Evolutionary conservation across 257 asterid species (phyloP).

Genomic region (Apocynum venetum): DNA sequence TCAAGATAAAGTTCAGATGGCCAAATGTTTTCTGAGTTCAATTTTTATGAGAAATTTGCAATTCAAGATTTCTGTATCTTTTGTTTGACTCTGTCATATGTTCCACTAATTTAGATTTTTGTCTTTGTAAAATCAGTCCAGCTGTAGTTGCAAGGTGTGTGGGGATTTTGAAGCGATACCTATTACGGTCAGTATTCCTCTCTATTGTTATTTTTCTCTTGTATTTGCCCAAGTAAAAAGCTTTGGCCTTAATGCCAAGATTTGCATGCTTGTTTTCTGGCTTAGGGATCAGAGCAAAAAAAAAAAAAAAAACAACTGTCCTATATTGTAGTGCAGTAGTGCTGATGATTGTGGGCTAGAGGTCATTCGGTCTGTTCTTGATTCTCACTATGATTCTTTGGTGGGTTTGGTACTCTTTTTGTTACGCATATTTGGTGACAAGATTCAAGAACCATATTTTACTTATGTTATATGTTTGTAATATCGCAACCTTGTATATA

Average conservation of each 20-base stretch:
- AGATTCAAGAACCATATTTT: not conserved
- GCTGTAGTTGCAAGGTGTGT: slow-evolving; percentile 98
- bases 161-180: slow-evolving; percentile 85
- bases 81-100: not conserved
- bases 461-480: not conserved
- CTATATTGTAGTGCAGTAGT: not conserved
- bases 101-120: slow-evolving; percentile 21
- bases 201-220: slow-evolving; percentile 13
- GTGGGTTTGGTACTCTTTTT: not conserved
- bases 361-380: not conserved
- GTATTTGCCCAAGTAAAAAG: not conserved
- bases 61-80: slow-evolving; percentile 10
- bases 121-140: slow-evolving; percentile 57
- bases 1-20: not conserved
- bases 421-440: not conserved
- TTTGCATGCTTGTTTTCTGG: not conserved
- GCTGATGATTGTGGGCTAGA: not conserved
- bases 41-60: not conserved
- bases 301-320: not conserved
- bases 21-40: not conserved
- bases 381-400: not conserved
- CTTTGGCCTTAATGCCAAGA: not conserved
- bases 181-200: slow-evolving; percentile 57
- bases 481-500: not conserved
- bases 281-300: not conserved